Conservation (phyloP, 441 rosid genomes). For the Aleurites moluccanus region DNA sequence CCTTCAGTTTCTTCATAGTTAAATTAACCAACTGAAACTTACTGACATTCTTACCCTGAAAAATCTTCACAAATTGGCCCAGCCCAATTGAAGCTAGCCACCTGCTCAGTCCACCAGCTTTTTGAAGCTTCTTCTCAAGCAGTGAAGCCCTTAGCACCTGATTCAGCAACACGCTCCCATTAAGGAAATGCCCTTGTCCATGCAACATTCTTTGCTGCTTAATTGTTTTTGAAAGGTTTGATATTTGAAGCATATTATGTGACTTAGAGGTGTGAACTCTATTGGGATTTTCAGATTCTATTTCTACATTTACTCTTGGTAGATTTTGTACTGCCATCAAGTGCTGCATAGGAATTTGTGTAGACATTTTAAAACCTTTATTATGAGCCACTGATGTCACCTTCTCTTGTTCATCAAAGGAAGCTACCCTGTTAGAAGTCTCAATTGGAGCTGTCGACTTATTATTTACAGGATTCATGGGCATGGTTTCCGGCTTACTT, state of each 20-base stretch:
- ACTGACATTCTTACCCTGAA: slow-evolving; percentile 50
- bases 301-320: slow-evolving; percentile 25
- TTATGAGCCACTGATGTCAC: slow-evolving; percentile 20
- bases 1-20: slow-evolving; percentile 91
- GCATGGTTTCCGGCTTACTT: slow-evolving; percentile 32
- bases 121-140: slow-evolving; percentile 73
- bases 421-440: slow-evolving; percentile 28
- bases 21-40: slow-evolving; percentile 78
- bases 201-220: slow-evolving; percentile 41
- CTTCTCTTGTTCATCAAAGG: slow-evolving; percentile 33
- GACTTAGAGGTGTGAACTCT: slow-evolving; percentile 18
- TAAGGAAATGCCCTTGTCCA: slow-evolving; percentile 38
- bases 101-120: slow-evolving; percentile 72
- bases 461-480: slow-evolving; percentile 23
- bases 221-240: slow-evolving; percentile 31
- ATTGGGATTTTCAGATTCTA: slow-evolving; percentile 21
- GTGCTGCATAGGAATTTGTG: slow-evolving; percentile 24
- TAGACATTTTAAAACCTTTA: slow-evolving; percentile 21
- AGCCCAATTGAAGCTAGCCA: slow-evolving; percentile 82
- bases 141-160: slow-evolving; percentile 64
- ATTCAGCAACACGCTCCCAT: slow-evolving; percentile 38
- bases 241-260: slow-evolving; percentile 27
- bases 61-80: slow-evolving; percentile 69
- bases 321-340: slow-evolving; percentile 20
- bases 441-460: slow-evolving; percentile 32